Evolutionary conservation across 805 yeast species (phyloP).

Genomic region (Kodamaea fukazawae): DNA sequence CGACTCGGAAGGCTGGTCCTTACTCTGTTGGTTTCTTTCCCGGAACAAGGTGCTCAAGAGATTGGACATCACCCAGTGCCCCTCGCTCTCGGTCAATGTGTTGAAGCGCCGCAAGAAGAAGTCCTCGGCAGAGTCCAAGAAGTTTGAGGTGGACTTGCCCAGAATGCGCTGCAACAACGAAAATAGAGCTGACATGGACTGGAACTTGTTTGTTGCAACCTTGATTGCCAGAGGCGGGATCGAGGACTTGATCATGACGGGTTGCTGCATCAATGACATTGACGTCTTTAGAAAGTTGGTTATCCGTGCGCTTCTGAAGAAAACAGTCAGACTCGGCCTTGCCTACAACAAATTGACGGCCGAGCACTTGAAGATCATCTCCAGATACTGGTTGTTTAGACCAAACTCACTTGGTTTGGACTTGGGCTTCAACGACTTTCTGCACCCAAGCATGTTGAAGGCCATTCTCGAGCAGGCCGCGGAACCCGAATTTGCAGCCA

Average conservation of each 20-base stretch:
- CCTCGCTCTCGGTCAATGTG: constrained; percentile 44
- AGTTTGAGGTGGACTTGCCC: constrained; percentile 25
- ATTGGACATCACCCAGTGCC: constrained; percentile 72
- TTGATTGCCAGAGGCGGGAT: constrained; percentile 68
- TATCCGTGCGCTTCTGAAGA: constrained; percentile 50
- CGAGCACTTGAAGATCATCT: constrained; percentile 51
- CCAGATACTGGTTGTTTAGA: constrained; percentile 57
- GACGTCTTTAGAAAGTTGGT: constrained; percentile 55
- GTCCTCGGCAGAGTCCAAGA: constrained; percentile 13
- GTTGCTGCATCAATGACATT: constrained; percentile 61
- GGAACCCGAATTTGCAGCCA: constrained; percentile 17
- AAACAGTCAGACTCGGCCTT: constrained; percentile 66
- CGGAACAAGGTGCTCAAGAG: constrained; percentile 56
- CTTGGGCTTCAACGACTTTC: constrained; percentile 76
- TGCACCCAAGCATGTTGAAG: constrained; percentile 30
- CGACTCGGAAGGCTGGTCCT: constrained; percentile 71
- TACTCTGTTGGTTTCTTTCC: constrained; percentile 71
- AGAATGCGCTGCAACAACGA: constrained; percentile 49
- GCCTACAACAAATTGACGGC: constrained; percentile 68
- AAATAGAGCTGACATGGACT: constrained; percentile 75
- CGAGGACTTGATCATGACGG: constrained; percentile 76
- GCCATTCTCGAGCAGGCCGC: constrained; percentile 35
- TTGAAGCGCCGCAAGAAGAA: constrained; percentile 36
- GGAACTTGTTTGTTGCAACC: constrained; percentile 74
- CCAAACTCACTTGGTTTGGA: constrained; percentile 66